These are phyloP conservation scores for Thuja plicata DNA, from an alignment of 83 land plant species.

Conservation along the genomic window DNA sequence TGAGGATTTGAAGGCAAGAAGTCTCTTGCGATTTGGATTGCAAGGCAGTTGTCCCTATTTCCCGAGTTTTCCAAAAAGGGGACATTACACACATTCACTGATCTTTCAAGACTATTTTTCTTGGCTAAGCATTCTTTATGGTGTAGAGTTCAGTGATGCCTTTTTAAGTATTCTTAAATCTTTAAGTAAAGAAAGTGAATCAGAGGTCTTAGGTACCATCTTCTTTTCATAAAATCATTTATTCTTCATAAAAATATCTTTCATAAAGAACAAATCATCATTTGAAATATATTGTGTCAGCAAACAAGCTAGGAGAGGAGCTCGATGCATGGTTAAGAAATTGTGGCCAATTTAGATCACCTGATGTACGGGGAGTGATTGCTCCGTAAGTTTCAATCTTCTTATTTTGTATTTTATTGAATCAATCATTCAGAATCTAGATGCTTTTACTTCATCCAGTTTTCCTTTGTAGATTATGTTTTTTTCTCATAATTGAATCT, in stretches of 20 bases:
- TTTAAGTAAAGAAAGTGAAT: not conserved
- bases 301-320: slow-evolving; percentile 65
- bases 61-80: no score
- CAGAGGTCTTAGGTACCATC: not conserved
- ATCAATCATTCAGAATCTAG: not conserved
- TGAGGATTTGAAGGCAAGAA: no score
- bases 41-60: no score
- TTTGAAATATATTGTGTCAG: slow-evolving; percentile 25
- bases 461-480: not conserved
- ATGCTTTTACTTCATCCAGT: not conserved
- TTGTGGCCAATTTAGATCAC: slow-evolving; percentile 58
- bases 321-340: slow-evolving; percentile 80
- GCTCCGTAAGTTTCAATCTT: slow-evolving; percentile 72
- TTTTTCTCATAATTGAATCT: not conserved
- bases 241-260: not conserved
- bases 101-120: no score
- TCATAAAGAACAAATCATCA: not conserved
- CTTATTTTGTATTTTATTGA: not conserved
- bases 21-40: no score
- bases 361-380: slow-evolving; percentile 87
- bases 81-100: no score
- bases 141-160: no score
- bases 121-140: no score
- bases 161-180: not conserved
- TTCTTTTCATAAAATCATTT: not conserved